phyloP scores from a whole-genome alignment of 2,329 filamentous ascomycete species.

The Ceratocystis papillata region DNA sequence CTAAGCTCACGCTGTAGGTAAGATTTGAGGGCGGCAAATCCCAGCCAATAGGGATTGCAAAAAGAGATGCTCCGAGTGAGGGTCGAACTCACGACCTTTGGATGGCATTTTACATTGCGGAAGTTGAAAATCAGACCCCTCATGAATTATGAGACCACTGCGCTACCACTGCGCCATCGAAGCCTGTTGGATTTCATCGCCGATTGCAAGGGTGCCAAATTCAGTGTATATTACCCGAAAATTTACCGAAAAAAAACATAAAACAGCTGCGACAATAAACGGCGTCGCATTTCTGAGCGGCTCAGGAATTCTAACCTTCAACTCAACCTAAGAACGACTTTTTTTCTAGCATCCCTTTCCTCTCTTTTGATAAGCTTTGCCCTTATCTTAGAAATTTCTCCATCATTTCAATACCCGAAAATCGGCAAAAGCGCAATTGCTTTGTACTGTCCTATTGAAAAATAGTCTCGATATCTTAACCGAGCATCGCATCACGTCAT shows the following conservation, averaged over 20 bases:
- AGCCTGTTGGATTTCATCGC: constrained; percentile 20
- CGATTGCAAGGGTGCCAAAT: background rate
- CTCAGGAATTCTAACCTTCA: background rate
- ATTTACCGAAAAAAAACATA: background rate
- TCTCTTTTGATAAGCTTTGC: background rate
- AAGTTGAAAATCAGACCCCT: constrained; percentile 24
- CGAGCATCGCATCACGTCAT: background rate
- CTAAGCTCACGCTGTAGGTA: background rate
- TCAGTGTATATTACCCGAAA: background rate
- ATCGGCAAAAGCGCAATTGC: background rate
- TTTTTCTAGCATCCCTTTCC: background rate
- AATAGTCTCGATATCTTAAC: background rate
- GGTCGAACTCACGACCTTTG: constrained; percentile 26
- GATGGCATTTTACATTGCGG: constrained; percentile 24
- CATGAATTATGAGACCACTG: constrained; percentile 25
- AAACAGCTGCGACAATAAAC: background rate
- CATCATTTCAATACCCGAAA: too few relatives aligned
- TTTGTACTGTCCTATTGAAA: background rate
- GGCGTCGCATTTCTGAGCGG: background rate
- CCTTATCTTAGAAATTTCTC: too few relatives aligned
- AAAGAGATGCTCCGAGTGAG: constrained; percentile 25
- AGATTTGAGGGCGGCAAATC: background rate
- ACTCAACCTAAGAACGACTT: background rate
- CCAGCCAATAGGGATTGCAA: background rate
- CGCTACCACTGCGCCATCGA: constrained; percentile 25